Conservation (phyloP, 2,329 filamentous ascomycete genomes). For the Dothidotthia symphoricarpi region DNA sequence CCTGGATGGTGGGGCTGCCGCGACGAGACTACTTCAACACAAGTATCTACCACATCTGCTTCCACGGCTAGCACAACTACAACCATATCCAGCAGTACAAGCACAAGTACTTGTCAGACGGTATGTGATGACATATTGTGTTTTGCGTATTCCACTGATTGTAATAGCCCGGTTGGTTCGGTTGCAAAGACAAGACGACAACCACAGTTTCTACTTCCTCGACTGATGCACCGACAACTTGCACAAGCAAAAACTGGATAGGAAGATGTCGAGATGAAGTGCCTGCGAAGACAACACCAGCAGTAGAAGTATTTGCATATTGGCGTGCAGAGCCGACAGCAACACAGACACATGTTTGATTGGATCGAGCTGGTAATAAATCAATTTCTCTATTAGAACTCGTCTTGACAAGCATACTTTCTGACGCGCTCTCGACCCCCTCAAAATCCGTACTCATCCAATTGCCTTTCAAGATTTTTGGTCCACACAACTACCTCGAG, state of each 20-base stretch:
- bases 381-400: no score
- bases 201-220: slow-evolving; percentile 22
- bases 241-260: slow-evolving; percentile 39
- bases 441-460: slow-evolving; percentile 3
- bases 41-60: slow-evolving; percentile 19
- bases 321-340: slow-evolving; percentile 26
- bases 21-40: slow-evolving; percentile 31
- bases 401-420: no score
- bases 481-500: slow-evolving; percentile 11
- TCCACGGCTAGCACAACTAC: slow-evolving; percentile 15
- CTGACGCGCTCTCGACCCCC: neutral
- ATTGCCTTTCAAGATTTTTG: slow-evolving; percentile 2
- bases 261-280: slow-evolving; percentile 33
- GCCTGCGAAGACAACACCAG: slow-evolving; percentile 26
- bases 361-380: neutral
- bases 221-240: slow-evolving; percentile 26
- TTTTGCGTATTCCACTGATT: slow-evolving; percentile 7
- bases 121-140: slow-evolving; percentile 13
- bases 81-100: slow-evolving; percentile 18
- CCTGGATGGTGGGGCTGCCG: slow-evolving; percentile 41
- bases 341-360: slow-evolving; percentile 18
- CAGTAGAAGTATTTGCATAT: slow-evolving; percentile 25
- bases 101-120: slow-evolving; percentile 35
- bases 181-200: slow-evolving; percentile 37
- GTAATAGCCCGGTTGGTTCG: slow-evolving; percentile 37